Percentiles rank a stretch among this genome's conserved stretches.
These are phyloP conservation scores for Saccharomycopsis sp. DNA, from an alignment of 805 yeast species.

Conservation along the genomic window DNA sequence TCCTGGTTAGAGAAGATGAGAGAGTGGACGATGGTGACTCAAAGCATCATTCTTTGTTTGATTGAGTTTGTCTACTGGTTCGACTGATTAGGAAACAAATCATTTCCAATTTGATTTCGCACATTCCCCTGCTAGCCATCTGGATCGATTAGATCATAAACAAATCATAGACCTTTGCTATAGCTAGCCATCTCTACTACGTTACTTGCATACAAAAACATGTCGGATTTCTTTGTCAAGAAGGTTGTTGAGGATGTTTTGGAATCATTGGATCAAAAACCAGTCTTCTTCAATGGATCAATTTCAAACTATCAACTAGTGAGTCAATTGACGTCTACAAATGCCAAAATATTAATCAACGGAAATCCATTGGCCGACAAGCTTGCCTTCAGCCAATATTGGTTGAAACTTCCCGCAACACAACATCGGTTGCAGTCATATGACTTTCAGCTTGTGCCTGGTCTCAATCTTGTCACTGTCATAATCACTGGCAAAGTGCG, in stretches of 20 bases:
- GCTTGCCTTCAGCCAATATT: constrained; percentile 39
- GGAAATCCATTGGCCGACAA: constrained; percentile 35
- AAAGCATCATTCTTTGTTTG: background rate
- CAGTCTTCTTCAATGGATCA: constrained; percentile 3
- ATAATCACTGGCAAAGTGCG: constrained; percentile 48
- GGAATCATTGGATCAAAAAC: constrained; percentile 13
- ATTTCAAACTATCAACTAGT: background rate
- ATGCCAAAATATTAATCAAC: constrained; percentile 32
- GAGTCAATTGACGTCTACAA: constrained; percentile 16
- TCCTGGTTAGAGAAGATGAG: too few relatives aligned
- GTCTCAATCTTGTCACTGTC: constrained; percentile 14
- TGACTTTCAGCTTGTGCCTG: constrained; percentile 40
- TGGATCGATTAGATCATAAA: background rate
- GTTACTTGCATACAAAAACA: background rate
- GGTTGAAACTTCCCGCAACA: constrained; percentile 36
- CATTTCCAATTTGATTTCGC: background rate
- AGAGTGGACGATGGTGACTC: too few relatives aligned
- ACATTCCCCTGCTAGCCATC: background rate
- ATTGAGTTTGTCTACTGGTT: background rate
- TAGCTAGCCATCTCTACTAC: background rate
- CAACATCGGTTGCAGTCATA: constrained; percentile 36
- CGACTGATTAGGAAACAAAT: background rate
- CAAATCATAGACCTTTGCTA: background rate
- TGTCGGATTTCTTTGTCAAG: constrained; percentile 1
- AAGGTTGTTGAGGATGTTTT: constrained; percentile 5